phyloP scores from a whole-genome alignment of 78 protist species.

The Guillardia theta region DNA sequence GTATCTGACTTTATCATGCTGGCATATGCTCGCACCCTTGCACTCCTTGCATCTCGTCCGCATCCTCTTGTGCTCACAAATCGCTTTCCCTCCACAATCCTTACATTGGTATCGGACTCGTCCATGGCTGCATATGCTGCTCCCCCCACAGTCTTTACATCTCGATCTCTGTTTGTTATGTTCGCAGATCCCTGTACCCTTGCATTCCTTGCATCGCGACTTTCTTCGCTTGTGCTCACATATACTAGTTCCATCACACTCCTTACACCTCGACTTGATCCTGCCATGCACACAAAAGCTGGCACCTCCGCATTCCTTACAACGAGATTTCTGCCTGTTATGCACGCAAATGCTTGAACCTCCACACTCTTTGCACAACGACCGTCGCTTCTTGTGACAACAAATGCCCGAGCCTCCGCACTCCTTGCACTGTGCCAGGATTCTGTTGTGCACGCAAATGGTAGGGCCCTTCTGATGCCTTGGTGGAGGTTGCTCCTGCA shows the following conservation, averaged over 20 bases:
- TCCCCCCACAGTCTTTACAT: neutral
- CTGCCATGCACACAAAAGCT: neutral
- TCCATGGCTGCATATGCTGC: neutral
- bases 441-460: neutral
- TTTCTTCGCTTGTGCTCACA: neutral
- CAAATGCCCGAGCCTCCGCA: neutral
- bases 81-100: neutral
- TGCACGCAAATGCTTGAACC: neutral
- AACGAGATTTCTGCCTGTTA: neutral
- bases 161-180: neutral
- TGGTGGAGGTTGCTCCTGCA: no score
- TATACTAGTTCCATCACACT: neutral
- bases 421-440: neutral
- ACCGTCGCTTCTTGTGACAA: neutral
- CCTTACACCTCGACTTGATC: neutral
- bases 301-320: neutral
- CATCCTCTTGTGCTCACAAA: neutral
- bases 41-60: neutral
- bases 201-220: slow-evolving; percentile 3
- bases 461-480: neutral
- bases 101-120: neutral
- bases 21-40: no score
- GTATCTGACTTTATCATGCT: no score
- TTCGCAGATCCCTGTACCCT: neutral
- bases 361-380: neutral